Evolutionary conservation across 306 rosid genomes (phyloP), one percentile per base, ranked within the genome.

Genomic region (Vachellia collinsii): DNA sequence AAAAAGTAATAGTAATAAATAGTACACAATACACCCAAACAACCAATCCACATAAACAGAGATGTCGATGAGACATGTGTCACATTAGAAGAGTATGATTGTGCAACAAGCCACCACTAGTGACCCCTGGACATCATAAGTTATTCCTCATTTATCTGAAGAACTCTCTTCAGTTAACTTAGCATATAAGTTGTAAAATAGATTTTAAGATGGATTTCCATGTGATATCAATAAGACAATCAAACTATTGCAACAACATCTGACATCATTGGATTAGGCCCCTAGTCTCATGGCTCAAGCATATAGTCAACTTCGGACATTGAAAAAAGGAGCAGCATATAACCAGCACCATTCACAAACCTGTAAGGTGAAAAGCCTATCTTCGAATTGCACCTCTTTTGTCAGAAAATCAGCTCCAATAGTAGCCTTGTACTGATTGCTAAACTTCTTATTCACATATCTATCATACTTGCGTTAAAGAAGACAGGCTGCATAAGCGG

Each of bases 341-440:
- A 37, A 12, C 44, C 50, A 67, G 68, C 38, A 71, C 38, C 4
- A 78, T 17, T 20, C 11, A 76, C 85, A 53, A 72, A 95, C 99
- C 98, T 95, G 99, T 75, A 95, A 81, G 77, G 99, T 95, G 91
- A 95, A 95, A 76, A 95, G 98, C 87, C 99, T 95, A 84, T 95
- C 99, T 85, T 95, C 99, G 10, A 93, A 93, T 69, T 95, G 99
- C 90, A 95, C 98, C 84, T 95, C 99, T 67, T 95, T 95, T 19
- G 99, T 95, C 86, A 95, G 84, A 75, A 95, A 95, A 67, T 93
- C 99, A 3, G 99, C 99, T 86, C 99, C 99, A 71, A 95, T 95
- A 39, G 99, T 95, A 36, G 99, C 98, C 87, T 95, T 95, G 88
- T 93, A 95, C 80, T 95, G 99, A 85, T 95, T 95, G 83, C 99